Percentiles rank a stretch among this genome's conserved stretches.
Evolutionary conservation across 352 stramenopile genomes (phyloP).

Genomic region (Phytophthora citrophthora): DNA sequence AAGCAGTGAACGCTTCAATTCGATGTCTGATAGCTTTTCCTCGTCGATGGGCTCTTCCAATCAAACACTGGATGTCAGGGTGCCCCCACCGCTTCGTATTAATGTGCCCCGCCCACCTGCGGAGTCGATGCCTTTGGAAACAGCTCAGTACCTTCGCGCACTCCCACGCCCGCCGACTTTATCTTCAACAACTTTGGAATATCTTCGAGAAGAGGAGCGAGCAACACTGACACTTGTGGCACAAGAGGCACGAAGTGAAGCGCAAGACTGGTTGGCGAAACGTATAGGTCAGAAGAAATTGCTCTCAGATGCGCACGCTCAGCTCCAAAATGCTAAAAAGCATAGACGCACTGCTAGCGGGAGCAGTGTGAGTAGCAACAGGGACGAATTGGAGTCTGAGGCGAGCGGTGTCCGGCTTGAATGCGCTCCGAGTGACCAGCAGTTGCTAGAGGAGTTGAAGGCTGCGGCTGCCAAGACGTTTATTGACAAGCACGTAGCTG

Average conservation of each 20-base stretch:
- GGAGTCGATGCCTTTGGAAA: conserved; percentile 28
- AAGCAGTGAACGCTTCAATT: conserved; percentile 6
- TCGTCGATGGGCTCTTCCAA: conserved; percentile 1
- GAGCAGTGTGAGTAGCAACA: conserved; percentile 40
- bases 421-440: conserved; percentile 40
- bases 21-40: conserved; percentile 2
- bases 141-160: conserved; percentile 39
- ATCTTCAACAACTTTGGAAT: conserved; percentile 42
- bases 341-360: conserved; percentile 52
- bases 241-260: conserved; percentile 67
- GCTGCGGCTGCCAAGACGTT: conserved; percentile 63
- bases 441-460: conserved; percentile 59
- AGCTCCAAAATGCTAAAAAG: conserved; percentile 54
- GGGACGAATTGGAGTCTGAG: conserved; percentile 25
- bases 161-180: conserved; percentile 32
- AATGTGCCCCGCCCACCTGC: conserved; percentile 8
- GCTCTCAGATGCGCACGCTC: conserved; percentile 65
- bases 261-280: conserved; percentile 75
- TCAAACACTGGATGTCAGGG: conserved; percentile 2
- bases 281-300: conserved; percentile 81
- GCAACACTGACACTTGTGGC: conserved; percentile 72
- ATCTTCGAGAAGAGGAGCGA: conserved; percentile 64
- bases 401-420: background rate
- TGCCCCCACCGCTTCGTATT: conserved; percentile 19
- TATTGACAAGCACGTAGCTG: conserved; percentile 79